A percentile compares a stretch with the other conserved stretches of the same genome.
Conservation (phyloP, 2,329 filamentous ascomycete species). For the Davidsoniella virescens region DNA sequence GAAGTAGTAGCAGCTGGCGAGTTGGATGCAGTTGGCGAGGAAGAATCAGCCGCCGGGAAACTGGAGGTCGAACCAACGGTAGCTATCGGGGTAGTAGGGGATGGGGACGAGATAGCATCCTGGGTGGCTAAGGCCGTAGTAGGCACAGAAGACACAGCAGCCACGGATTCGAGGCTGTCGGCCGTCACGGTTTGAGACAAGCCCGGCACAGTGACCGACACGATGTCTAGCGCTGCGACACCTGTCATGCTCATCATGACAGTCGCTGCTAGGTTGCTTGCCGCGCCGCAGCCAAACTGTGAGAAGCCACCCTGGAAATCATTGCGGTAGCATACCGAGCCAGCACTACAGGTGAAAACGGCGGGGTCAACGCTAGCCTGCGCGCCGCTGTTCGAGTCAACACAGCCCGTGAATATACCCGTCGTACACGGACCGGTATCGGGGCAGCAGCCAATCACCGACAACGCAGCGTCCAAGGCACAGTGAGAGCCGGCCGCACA, state of each 20-base stretch:
- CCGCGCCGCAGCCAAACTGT: conserved; percentile 39
- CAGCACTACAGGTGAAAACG: conserved; percentile 36
- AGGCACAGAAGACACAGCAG: neutral
- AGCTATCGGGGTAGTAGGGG: neutral
- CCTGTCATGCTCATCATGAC: conserved; percentile 32
- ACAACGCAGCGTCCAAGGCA: conserved; percentile 32
- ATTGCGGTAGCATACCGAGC: conserved; percentile 38
- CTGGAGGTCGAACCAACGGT: neutral
- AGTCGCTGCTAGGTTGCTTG: conserved; percentile 30
- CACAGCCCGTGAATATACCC: conserved; percentile 41
- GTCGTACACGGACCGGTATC: conserved; percentile 32
- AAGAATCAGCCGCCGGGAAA: neutral
- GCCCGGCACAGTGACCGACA: conserved; percentile 24
- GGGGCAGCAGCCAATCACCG: conserved; percentile 40
- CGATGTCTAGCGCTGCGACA: conserved; percentile 18
- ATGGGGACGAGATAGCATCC: neutral
- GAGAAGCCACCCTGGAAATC: conserved; percentile 36
- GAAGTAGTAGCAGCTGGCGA: conserved; percentile 11
- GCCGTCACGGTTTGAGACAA: conserved; percentile 18
- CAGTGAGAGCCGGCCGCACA: conserved; percentile 43
- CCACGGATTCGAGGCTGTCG: neutral
- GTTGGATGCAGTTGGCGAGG: conserved; percentile 7
- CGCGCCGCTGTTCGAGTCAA: conserved; percentile 33
- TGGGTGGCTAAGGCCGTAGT: neutral
- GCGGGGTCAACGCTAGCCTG: conserved; percentile 39